Evolutionary conservation across 1,139 yeast genomes (phyloP), one percentile per base, ranked within the genome.

Genomic region (Pichia sp.): DNA sequence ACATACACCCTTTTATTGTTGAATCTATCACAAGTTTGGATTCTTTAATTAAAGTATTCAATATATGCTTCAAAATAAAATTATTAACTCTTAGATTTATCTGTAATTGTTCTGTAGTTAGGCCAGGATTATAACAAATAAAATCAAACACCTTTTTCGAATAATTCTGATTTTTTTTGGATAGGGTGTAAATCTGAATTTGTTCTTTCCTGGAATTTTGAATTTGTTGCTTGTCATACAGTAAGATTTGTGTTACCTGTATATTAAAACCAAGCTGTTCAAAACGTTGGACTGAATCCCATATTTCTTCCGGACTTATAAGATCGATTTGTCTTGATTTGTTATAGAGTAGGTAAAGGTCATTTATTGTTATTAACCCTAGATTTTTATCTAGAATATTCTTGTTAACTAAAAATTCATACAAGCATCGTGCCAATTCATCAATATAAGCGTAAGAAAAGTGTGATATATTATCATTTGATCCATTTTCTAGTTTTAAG

Each of bases 341-440:
- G 59, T 84, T 84, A 65, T 81, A 83, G 27, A 79, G 59, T 0
- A 83, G 81, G 65, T 75, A 84, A 30, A 84, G 63, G 59, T 84
- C 90, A 46, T 78, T 74, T 28, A 84, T 60, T 0, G 86, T 73
- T n/a, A 84, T 70, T 18, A 81, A 70, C 1, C 85, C 86, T 43
- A 83, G 83, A 48, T 74, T 75, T 31, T 68, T 69, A 30, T 72
- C 72, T 46, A 80, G 57, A 0, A 77, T 62, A 28, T 78, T 70
- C 39, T 72, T 73, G 31, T 70, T 60, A 8, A 65, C 62, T 3
- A 83, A 66, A 60, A 79, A 83, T 53, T 80, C 87, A 18, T 81
- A 79, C 0, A 84, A 60, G 58, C 82, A 84, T 44, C 87, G 72
- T 0, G 88, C 73, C 18, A 79, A 62, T 52, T 77, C 82, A n/a